Conservation (phyloP, 1,284 basidiomycete genomes). For the Fomitiporia mediterranea region DNA sequence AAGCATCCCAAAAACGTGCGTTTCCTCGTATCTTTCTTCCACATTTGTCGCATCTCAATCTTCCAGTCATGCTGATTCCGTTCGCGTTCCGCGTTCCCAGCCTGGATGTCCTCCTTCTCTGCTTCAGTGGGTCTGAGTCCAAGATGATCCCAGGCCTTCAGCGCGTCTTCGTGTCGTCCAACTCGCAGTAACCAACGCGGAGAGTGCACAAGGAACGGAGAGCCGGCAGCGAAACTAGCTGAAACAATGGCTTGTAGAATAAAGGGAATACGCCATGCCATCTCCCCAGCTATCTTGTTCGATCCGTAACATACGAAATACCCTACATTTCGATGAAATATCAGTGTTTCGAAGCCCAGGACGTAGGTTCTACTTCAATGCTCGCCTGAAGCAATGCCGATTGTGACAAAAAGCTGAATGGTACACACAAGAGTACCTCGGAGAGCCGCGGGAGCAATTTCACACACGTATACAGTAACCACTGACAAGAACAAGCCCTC, state of each 20-base stretch:
- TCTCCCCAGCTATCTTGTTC: constrained; percentile 32
- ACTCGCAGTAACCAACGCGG: constrained; percentile 46
- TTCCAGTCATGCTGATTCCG: constrained; percentile 17
- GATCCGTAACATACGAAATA: constrained; percentile 50
- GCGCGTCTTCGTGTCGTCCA: constrained; percentile 40
- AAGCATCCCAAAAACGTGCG: constrained; percentile 43
- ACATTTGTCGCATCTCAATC: constrained; percentile 26
- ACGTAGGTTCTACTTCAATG: too few relatives aligned
- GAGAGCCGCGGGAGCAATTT: constrained; percentile 39
- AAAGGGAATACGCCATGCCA: constrained; percentile 48
- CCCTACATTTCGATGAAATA: constrained; percentile 27
- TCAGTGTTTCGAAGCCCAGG: not conserved
- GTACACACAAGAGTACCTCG: constrained; percentile 41
- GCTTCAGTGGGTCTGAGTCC: constrained; percentile 30
- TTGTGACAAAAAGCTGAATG: constrained; percentile 41
- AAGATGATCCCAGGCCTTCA: constrained; percentile 29
- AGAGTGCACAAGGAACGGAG: constrained; percentile 47
- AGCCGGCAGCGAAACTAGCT: constrained; percentile 38
- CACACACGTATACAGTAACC: constrained; percentile 42
- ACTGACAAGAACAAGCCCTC: constrained; percentile 46
- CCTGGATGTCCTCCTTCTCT: constrained; percentile 30
- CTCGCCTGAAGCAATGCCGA: constrained; percentile 38
- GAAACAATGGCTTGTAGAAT: constrained; percentile 39
- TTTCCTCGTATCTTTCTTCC: constrained; percentile 30
- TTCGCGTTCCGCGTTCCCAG: constrained; percentile 25